Percentiles rank a stretch among this genome's conserved stretches.
Evolutionary conservation across 495 filamentous ascomycete genomes (phyloP).

Genomic region (Penicillium dipodomyicola): DNA sequence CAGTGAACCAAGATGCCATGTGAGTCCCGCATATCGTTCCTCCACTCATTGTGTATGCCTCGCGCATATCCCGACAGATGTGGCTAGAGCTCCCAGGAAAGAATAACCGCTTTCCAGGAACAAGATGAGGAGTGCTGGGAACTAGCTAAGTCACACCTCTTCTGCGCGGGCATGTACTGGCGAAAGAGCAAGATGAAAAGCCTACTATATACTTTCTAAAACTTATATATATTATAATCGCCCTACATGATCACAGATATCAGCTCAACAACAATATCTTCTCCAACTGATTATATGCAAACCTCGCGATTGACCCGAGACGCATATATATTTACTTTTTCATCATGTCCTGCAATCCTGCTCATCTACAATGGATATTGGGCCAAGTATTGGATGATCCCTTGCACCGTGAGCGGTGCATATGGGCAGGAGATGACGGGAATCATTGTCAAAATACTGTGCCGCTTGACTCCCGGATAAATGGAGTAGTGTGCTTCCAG

Average conservation of each 20-base stretch:
- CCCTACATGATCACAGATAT: background rate
- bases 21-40: too few species aligned
- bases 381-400: conserved; percentile 1
- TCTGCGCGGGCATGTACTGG: too few species aligned
- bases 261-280: background rate
- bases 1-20: too few species aligned
- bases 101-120: too few species aligned
- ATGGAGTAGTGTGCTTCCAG: background rate
- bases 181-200: too few species aligned
- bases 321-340: background rate
- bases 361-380: background rate
- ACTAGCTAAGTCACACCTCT: too few species aligned
- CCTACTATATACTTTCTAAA: too few species aligned
- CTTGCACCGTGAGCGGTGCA: background rate
- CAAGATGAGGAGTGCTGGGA: too few species aligned
- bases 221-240: background rate
- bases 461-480: conserved; percentile 1
- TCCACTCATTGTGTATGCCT: too few species aligned
- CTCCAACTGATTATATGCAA: background rate
- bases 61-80: too few species aligned
- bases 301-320: background rate
- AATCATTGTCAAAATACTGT: conserved; percentile 1
- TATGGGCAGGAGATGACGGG: background rate
- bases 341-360: background rate
- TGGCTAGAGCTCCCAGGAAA: too few species aligned